Conservation (phyloP, 1,284 basidiomycete genomes). For the Fomitopsis betulina region DNA sequence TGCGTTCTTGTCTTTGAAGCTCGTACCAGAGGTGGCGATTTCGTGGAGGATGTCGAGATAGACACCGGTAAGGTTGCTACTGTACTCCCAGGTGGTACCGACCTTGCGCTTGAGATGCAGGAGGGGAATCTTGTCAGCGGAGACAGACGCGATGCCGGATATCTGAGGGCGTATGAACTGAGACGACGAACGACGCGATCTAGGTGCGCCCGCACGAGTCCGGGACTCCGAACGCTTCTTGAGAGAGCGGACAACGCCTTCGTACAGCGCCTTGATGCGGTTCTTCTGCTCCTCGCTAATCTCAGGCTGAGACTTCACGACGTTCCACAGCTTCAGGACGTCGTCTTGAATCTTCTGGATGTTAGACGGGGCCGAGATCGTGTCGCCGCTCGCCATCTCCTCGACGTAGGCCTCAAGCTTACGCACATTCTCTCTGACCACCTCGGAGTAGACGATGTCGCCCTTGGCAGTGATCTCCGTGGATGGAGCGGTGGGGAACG, state of each 20-base stretch:
- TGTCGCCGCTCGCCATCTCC: slow-evolving; percentile 96
- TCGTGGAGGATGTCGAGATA: slow-evolving; percentile 97
- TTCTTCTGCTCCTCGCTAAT: slow-evolving; percentile 97
- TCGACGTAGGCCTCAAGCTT: slow-evolving; percentile 98
- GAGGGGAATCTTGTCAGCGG: slow-evolving; percentile 90
- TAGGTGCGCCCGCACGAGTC: slow-evolving; percentile 47
- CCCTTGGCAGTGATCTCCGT: slow-evolving; percentile 93
- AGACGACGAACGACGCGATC: slow-evolving; percentile 84
- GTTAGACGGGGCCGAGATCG: slow-evolving; percentile 78
- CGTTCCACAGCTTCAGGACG: slow-evolving; percentile 94
- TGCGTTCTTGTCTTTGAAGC: slow-evolving; percentile 98
- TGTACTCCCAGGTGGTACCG: slow-evolving; percentile 95
- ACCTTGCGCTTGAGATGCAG: slow-evolving; percentile 97
- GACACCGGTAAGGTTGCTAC: slow-evolving; percentile 91
- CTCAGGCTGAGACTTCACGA: slow-evolving; percentile 94
- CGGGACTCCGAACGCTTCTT: slow-evolving; percentile 60
- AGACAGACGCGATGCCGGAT: slow-evolving; percentile 70
- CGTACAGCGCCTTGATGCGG: slow-evolving; percentile 95
- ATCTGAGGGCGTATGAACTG: slow-evolving; percentile 92
- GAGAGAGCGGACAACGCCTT: slow-evolving; percentile 87
- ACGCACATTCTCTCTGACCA: slow-evolving; percentile 92
- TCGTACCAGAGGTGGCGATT: slow-evolving; percentile 96
- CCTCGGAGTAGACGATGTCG: slow-evolving; percentile 92
- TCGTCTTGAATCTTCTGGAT: slow-evolving; percentile 97
- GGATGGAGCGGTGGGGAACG: slow-evolving; percentile 96